Base-by-base conservation (phyloP, 202 grass and related monocot species). In the Carex sylvatica region DNA sequence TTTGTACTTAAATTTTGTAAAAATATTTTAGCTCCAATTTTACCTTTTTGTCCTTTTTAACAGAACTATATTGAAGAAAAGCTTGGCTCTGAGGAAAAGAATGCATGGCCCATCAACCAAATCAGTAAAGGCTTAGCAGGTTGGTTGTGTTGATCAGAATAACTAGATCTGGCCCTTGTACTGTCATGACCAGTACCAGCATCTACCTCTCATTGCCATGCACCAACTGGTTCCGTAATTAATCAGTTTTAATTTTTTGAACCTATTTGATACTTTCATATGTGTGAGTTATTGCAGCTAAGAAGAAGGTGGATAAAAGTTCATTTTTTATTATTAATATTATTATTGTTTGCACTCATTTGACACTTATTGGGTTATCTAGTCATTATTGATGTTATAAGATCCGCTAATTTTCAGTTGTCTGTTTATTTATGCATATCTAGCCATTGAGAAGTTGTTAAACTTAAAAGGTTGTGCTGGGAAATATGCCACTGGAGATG, bases 401-500 rank as follows among this genome's bases (percentile, higher is more conserved):
- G n/a, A 66, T 16, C n/a, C 1, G n/a, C 31, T 69, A 58, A 53
- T 66, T 9, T 59, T 89, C 28, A 82, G 44, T 31, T 87, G 49
- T 84, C 86, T 69, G 2, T 80, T 70, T 61, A 52, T 19, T 58
- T 54, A 75, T 83, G 44, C 3, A 89, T 83, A 69, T 66, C 89
- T 65, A 99, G 96, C 93, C 79, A 52, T 92, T 85, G 96, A 99
- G 88, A 93, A 85, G 78, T 78, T 99, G 52, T 73, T 99, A 79
- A 86, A 89, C 70, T 73, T 99, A 79, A 86, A 89, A 75, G 85
- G 58, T 6, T 76, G 30, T 88, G 86, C 88, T 83, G 91, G 96
- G 67, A 99, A 99, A 83, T 99, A 87, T 59, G 93, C 96, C 19
- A 96, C 89, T 22, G 96, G 96, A 82, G 96, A 99, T 90, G 93